phyloP scores from a whole-genome alignment of 2,329 filamentous ascomycete genomes.

The Colletotrichum cuscutae region DNA sequence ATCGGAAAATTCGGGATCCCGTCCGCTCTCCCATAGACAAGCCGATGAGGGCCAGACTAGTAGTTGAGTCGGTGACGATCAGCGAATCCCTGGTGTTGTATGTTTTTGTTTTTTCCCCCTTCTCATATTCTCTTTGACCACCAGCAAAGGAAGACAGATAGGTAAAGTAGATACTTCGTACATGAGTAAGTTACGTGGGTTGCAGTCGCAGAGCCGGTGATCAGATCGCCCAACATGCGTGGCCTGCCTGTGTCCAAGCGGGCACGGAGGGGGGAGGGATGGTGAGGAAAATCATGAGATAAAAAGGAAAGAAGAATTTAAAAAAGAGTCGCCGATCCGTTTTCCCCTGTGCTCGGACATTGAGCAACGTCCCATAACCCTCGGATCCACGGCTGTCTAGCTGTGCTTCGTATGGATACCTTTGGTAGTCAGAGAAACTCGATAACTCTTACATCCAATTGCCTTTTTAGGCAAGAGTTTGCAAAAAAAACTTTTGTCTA shows the following conservation, averaged over 20 bases:
- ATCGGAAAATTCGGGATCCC: too few species aligned
- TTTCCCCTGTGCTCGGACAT: neutral
- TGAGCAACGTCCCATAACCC: neutral
- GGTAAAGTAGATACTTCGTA: too few species aligned
- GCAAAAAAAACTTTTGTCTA: neutral
- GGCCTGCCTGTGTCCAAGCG: neutral
- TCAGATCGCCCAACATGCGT: conserved; percentile 14
- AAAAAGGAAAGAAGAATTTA: neutral
- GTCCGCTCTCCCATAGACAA: too few species aligned
- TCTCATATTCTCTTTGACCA: too few species aligned
- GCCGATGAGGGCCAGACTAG: too few species aligned
- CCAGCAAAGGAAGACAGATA: too few species aligned
- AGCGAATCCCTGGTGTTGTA: too few species aligned
- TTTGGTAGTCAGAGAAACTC: neutral
- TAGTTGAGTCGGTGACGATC: too few species aligned
- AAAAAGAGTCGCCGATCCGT: neutral
- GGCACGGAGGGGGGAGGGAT: too few species aligned
- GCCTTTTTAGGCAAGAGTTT: neutral
- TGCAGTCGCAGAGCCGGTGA: conserved; percentile 3
- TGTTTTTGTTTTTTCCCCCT: too few species aligned
- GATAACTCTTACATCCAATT: neutral
- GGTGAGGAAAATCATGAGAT: neutral
- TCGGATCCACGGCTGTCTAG: neutral
- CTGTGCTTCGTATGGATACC: too few species aligned
- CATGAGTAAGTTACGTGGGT: too few species aligned